A percentile compares a stretch with the other conserved stretches of the same genome.
phyloP scores from a whole-genome alignment of 139 green algal species.

The Closterium sp. region DNA sequence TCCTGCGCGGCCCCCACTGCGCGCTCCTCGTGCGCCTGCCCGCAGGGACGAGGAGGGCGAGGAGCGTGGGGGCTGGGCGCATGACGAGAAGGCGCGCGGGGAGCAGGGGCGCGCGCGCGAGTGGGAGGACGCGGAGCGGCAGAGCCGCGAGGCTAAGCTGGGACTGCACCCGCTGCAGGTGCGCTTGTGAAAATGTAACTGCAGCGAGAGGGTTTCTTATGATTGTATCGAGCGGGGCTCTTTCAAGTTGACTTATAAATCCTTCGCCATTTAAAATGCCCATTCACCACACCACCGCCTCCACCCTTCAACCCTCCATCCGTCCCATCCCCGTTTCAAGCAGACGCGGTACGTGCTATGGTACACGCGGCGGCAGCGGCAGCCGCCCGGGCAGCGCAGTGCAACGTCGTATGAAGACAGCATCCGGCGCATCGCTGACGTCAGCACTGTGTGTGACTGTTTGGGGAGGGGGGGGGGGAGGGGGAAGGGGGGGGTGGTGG shows the following conservation, averaged over 20 bases:
- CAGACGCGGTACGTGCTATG: constrained; percentile 38
- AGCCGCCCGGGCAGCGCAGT: constrained; percentile 6
- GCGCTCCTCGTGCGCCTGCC: not conserved
- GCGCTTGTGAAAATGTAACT: not conserved
- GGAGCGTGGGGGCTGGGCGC: not conserved
- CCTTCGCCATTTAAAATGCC: not conserved
- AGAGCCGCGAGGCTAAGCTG: constrained; percentile 8
- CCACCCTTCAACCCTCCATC: too few species aligned
- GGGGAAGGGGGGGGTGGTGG: too few species aligned
- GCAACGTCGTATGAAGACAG: constrained; percentile 31
- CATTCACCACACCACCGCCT: not conserved
- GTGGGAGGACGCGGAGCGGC: constrained; percentile 30
- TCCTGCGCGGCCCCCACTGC: not conserved
- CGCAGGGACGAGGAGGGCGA: not conserved
- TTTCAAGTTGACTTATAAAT: not conserved
- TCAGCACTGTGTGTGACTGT: constrained; percentile 26
- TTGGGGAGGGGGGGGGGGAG: not conserved
- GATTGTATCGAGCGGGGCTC: not conserved
- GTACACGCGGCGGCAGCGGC: constrained; percentile 26
- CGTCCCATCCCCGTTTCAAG: not conserved
- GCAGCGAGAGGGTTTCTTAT: too few species aligned
- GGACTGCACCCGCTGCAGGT: constrained; percentile 44
- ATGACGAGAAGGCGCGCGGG: not conserved
- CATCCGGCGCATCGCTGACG: constrained; percentile 30
- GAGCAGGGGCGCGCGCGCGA: constrained; percentile 21